phyloP scores from a whole-genome alignment of 1,284 basidiomycete genomes.

The Apiotrichum domesticum region DNA sequence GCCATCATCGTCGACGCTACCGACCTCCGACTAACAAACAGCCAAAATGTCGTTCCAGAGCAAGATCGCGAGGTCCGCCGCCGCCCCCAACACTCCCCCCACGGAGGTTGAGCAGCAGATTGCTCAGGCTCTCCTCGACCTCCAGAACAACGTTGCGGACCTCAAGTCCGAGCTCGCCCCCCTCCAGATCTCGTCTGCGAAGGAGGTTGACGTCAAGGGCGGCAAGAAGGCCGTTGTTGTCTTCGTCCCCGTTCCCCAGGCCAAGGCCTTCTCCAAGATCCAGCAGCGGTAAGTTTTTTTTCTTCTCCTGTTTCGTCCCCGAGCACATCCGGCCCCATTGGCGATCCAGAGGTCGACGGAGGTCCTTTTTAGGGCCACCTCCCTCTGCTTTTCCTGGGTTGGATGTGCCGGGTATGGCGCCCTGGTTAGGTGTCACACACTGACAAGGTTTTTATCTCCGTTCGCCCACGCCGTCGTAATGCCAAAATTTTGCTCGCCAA shows the following conservation, averaged over 20 bases:
- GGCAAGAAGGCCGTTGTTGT: slow-evolving; percentile 99
- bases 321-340: slow-evolving; percentile 3
- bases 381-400: slow-evolving; percentile 27
- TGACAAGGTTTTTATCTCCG: slow-evolving; percentile 1
- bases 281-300: slow-evolving; percentile 73
- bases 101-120: slow-evolving; percentile 89
- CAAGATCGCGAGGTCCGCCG: slow-evolving; percentile 56
- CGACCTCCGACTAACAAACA: background rate
- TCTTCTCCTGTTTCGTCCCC: background rate
- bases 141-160: slow-evolving; percentile 94
- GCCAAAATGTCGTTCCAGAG: slow-evolving; percentile 18
- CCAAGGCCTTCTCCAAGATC: slow-evolving; percentile 99
- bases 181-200: slow-evolving; percentile 95
- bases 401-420: slow-evolving; percentile 13
- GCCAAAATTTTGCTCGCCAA: slow-evolving; percentile 9
- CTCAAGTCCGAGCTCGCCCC: slow-evolving; percentile 93
- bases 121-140: slow-evolving; percentile 93
- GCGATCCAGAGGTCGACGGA: slow-evolving; percentile 41
- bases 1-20: background rate
- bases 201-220: slow-evolving; percentile 98
- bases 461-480: slow-evolving; percentile 16
- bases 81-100: slow-evolving; percentile 81
- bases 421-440: slow-evolving; percentile 6
- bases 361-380: slow-evolving; percentile 48
- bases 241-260: slow-evolving; percentile 94